These are phyloP conservation scores for Diospyros lotus DNA, from an alignment of 148 eudicot genomes.

Conservation along the genomic window DNA sequence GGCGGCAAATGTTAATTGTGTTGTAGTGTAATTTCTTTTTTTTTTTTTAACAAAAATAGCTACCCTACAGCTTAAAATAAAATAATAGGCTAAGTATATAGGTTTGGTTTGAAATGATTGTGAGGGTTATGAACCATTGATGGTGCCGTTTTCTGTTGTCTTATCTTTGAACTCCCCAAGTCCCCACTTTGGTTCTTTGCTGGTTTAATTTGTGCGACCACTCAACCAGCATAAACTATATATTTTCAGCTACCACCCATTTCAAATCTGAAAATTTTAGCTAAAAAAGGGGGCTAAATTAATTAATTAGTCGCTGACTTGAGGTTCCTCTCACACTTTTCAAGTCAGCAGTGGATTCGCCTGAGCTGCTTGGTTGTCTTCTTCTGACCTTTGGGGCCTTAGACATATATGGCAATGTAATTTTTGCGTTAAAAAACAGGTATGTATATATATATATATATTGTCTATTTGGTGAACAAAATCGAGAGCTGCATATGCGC, in stretches of 20 bases:
- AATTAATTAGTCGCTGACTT: background rate
- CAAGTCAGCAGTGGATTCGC: background rate
- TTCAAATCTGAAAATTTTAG: background rate
- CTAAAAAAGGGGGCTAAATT: background rate
- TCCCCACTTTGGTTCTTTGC: background rate
- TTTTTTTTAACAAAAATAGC: too few species aligned
- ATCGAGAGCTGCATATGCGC: too few species aligned
- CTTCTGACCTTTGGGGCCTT: background rate
- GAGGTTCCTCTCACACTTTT: background rate
- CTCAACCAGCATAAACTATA: background rate
- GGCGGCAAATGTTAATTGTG: too few species aligned
- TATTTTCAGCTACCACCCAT: background rate
- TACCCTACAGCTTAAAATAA: too few species aligned
- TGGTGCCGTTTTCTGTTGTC: conserved; percentile 4
- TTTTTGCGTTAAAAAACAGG: too few species aligned
- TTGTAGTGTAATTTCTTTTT: too few species aligned
- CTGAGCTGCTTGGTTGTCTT: background rate
- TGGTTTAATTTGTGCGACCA: background rate
- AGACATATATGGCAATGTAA: too few species aligned
- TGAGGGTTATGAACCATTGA: conserved; percentile 8
- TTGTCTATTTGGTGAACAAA: too few species aligned
- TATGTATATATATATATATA: too few species aligned
- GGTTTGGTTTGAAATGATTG: conserved; percentile 7
- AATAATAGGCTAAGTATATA: too few species aligned
- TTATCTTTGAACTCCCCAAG: background rate